Conservation (phyloP, 345 rosid genomes). For the Carallia pectinifolia region DNA sequence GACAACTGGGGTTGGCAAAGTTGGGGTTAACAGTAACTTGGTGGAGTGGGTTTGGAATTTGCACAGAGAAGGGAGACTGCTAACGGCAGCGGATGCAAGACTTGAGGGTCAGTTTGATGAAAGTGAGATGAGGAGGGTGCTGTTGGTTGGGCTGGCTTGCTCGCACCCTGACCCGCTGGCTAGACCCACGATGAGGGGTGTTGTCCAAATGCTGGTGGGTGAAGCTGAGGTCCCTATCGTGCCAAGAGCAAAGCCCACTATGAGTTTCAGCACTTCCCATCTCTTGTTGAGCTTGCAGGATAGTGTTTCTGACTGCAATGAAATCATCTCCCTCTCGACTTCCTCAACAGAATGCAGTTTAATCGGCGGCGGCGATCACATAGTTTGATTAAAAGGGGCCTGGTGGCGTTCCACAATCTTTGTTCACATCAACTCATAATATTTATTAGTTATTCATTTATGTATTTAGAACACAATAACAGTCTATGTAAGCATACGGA, state of each 20-base stretch:
- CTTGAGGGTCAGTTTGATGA: conserved; percentile 58
- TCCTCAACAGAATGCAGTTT: conserved; percentile 62
- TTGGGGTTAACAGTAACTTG: conserved; percentile 53
- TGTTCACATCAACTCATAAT: neutral
- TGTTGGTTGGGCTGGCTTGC: conserved; percentile 85
- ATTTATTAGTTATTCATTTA: conserved; percentile 30
- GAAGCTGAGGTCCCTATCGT: conserved; percentile 83
- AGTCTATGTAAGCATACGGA: conserved; percentile 17
- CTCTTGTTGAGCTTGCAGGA: conserved; percentile 77
- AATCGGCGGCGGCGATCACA: conserved; percentile 27
- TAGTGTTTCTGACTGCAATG: conserved; percentile 86
- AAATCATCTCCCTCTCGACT: conserved; percentile 45
- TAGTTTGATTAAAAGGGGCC: conserved; percentile 7
- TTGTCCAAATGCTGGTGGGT: conserved; percentile 86
- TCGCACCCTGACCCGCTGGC: conserved; percentile 86
- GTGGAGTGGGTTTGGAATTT: conserved; percentile 98
- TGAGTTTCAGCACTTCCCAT: conserved; percentile 86
- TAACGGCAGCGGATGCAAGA: conserved; percentile 66
- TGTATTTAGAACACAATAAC: conserved; percentile 35
- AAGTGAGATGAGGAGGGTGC: conserved; percentile 60
- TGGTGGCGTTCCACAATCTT: neutral
- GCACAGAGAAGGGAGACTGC: conserved; percentile 71
- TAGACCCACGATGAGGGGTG: conserved; percentile 81
- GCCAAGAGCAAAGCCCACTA: conserved; percentile 75
- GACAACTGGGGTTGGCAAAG: conserved; percentile 29